Percentiles rank a stretch among this genome's conserved stretches.
phyloP scores from a whole-genome alignment of 768 basidiomycete genomes.

The Calocybe gangraenosa region DNA sequence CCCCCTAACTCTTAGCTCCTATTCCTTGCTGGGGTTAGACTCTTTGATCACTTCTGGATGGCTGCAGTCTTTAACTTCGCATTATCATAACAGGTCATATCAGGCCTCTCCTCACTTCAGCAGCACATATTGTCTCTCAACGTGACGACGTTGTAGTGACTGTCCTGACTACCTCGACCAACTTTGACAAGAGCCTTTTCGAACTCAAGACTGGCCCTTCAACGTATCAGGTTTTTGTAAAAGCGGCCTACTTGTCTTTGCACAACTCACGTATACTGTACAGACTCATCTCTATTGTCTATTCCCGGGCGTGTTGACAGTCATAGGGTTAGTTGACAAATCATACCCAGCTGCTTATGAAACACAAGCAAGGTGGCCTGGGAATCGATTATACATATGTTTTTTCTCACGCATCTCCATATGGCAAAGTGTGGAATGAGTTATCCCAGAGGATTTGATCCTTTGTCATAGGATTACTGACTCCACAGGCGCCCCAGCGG shows the following conservation, averaged over 20 bases:
- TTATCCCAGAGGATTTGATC: too few relatives aligned
- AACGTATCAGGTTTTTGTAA: conserved; percentile 3
- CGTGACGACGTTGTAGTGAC: conserved; percentile 7
- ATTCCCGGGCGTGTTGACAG: conserved; percentile 2
- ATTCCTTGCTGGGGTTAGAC: conserved; percentile 9
- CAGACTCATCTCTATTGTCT: conserved; percentile 6
- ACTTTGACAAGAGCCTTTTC: conserved; percentile 1
- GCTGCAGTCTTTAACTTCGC: neutral
- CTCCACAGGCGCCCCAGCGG: too few relatives aligned
- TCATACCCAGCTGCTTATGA: conserved; percentile 6
- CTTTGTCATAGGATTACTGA: too few relatives aligned
- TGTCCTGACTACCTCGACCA: conserved; percentile 2
- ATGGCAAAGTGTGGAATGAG: too few relatives aligned
- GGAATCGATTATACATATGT: too few relatives aligned
- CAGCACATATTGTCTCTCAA: conserved; percentile 10
- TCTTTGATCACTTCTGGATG: too few relatives aligned
- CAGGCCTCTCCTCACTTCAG: conserved; percentile 11
- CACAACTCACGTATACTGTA: too few relatives aligned
- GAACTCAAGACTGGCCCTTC: conserved; percentile 5
- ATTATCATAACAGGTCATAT: conserved; percentile 11
- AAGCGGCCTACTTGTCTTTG: neutral
- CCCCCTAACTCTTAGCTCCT: neutral
- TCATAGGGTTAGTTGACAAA: neutral
- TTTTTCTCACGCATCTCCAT: too few relatives aligned
- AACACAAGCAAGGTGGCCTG: too few relatives aligned